These are phyloP conservation scores for Cyberlindnera veronae DNA, from an alignment of 805 yeast species.

Conservation along the genomic window DNA sequence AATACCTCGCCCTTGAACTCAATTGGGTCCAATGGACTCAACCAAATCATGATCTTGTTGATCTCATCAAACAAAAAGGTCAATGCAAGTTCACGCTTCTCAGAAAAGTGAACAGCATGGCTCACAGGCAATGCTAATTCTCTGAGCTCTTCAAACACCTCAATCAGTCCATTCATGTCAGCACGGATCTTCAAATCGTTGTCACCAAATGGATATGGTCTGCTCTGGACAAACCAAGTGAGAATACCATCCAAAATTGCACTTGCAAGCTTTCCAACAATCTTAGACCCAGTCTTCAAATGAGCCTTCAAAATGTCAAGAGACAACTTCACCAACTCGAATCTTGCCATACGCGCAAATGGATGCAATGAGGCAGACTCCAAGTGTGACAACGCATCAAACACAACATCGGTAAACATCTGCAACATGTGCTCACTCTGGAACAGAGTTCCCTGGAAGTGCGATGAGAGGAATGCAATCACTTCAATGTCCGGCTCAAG, in stretches of 20 bases:
- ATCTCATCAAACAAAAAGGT: constrained; percentile 76
- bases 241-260: constrained; percentile 63
- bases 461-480: constrained; percentile 65
- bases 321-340: constrained; percentile 68
- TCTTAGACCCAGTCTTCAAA: constrained; percentile 43
- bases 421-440: constrained; percentile 69
- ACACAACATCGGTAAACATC: constrained; percentile 58
- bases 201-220: constrained; percentile 80
- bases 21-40: constrained; percentile 37
- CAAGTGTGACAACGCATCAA: constrained; percentile 51
- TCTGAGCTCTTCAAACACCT: constrained; percentile 34
- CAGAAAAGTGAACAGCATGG: constrained; percentile 26
- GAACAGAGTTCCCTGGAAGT: constrained; percentile 73
- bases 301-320: constrained; percentile 61
- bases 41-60: constrained; percentile 70
- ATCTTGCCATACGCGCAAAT: constrained; percentile 68
- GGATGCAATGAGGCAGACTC: constrained; percentile 75
- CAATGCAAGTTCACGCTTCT: constrained; percentile 52
- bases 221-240: constrained; percentile 69
- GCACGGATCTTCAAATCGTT: constrained; percentile 68
- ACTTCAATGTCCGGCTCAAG: constrained; percentile 69
- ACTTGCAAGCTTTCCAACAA: constrained; percentile 38
- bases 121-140: constrained; percentile 17
- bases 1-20: constrained; percentile 32
- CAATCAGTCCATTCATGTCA: constrained; percentile 58